Percentiles rank a stretch among this genome's conserved stretches.
phyloP scores from a whole-genome alignment of 2,329 filamentous ascomycete species.

The Tolypocladium tropicale region DNA sequence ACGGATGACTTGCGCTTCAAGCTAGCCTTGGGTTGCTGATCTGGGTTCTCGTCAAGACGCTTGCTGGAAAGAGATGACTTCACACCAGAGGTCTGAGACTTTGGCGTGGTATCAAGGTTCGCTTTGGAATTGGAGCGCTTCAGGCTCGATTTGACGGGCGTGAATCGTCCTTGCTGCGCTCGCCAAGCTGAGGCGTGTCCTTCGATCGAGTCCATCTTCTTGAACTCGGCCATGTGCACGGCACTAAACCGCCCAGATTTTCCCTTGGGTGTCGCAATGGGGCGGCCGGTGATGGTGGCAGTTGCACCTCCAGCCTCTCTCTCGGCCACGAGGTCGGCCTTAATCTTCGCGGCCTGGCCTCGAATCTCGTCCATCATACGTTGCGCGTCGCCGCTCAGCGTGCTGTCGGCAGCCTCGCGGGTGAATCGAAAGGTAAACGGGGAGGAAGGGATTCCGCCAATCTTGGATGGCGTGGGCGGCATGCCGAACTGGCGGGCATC shows the following conservation, averaged over 20 bases:
- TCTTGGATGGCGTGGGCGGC: conserved; percentile 56
- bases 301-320: conserved; percentile 40
- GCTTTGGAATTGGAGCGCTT: conserved; percentile 36
- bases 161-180: conserved; percentile 40
- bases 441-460: conserved; percentile 38
- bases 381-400: conserved; percentile 51
- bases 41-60: conserved; percentile 50
- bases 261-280: conserved; percentile 71
- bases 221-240: conserved; percentile 78
- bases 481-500: conserved; percentile 27
- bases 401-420: conserved; percentile 35
- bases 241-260: conserved; percentile 73
- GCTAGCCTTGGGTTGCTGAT: conserved; percentile 21
- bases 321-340: conserved; percentile 54
- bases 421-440: conserved; percentile 63
- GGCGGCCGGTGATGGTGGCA: conserved; percentile 45
- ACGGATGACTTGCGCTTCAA: conserved; percentile 22
- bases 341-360: conserved; percentile 61
- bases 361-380: conserved; percentile 57
- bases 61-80: conserved; percentile 50
- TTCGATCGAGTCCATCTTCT: conserved; percentile 95
- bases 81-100: conserved; percentile 27
- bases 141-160: conserved; percentile 31
- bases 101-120: conserved; percentile 25
- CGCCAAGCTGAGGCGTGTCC: conserved; percentile 74